Evolutionary conservation across 345 rosid species (phyloP), one percentile per base, ranked within the genome.

Genomic region (Eucalyptus cloeziana): DNA sequence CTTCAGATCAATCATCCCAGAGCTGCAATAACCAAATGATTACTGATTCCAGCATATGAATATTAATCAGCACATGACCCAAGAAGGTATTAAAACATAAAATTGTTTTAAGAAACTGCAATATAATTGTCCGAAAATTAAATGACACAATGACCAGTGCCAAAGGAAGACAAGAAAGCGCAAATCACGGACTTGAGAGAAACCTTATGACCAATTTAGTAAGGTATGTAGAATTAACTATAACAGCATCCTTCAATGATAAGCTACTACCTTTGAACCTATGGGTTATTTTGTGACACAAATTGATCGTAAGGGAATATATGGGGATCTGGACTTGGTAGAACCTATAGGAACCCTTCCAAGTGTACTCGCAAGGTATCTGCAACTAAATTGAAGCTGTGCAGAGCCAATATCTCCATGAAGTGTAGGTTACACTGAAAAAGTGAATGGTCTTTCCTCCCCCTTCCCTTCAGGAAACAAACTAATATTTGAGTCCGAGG

Each of bases 1-100:
- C 90, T 92, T 92, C 51, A 92, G 86, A 86, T 92, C 51, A 40
- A 92, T 92, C 90, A 90, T 89, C 51, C 92, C 92, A 86, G 92
- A 92, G 89, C 93, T 90, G 92, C 91, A 92, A 86, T 40, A 89
- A 87, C 62, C 58, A 64, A 87, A 27, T 22, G 49, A 27, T 58
- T 17, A 85, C 52, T 86, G 19, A 44, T 44, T 83, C 17, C 27
- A 21, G 40, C 60, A 24, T 27, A 33, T 43, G 56, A 33, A 3
- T 40, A 51, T 24, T 51, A 86, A 37, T 3, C 87, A 51, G 54
- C 87, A 86, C 12, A 13, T 37, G 44, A 30, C 25, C 27, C 64
- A 49, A 86, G 87, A 17, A 51, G 12, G 27, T n/a, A 19, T 15
- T 86, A 3, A 25, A 33, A 51, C 60, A 51, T 19, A 33, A 86